Conservation (phyloP, 2,329 filamentous ascomycete genomes). For the Alternaria tenuissima region DNA sequence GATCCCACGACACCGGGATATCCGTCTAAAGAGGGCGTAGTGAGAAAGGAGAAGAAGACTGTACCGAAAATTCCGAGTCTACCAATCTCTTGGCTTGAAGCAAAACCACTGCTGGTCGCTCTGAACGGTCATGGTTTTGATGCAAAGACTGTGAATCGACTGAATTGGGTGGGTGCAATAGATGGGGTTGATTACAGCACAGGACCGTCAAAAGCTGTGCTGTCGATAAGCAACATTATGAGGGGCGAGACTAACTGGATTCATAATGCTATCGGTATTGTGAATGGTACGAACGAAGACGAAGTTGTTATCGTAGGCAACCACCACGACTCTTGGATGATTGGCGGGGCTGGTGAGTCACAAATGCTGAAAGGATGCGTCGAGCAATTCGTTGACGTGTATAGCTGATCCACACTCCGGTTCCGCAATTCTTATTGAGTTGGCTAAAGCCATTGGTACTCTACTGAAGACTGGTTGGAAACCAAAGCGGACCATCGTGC, state of each 20-base stretch:
- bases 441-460: conserved; percentile 59
- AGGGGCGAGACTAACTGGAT: conserved; percentile 78
- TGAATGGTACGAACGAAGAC: conserved; percentile 68
- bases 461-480: conserved; percentile 60
- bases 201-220: conserved; percentile 56
- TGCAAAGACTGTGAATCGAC: conserved; percentile 46
- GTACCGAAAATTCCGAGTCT: conserved; percentile 84
- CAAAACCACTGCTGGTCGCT: conserved; percentile 79
- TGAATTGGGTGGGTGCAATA: conserved; percentile 44
- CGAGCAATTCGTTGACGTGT: not conserved
- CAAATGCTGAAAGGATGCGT: not conserved
- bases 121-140: conserved; percentile 81
- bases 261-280: conserved; percentile 75
- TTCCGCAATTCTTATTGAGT: conserved; percentile 58
- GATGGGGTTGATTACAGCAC: conserved; percentile 43
- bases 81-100: conserved; percentile 84
- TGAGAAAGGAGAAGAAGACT: conserved; percentile 64
- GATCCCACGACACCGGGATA: conserved; percentile 64
- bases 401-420: conserved; percentile 60
- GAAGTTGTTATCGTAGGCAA: conserved; percentile 64
- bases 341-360: conserved; percentile 55
- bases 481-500: conserved; percentile 47
- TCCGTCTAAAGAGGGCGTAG: conserved; percentile 81
- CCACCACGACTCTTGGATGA: conserved; percentile 63
- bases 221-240: conserved; percentile 69